Conservation (phyloP, 2,329 filamentous ascomycete genomes). For the Scolecobasidium constrictum region DNA sequence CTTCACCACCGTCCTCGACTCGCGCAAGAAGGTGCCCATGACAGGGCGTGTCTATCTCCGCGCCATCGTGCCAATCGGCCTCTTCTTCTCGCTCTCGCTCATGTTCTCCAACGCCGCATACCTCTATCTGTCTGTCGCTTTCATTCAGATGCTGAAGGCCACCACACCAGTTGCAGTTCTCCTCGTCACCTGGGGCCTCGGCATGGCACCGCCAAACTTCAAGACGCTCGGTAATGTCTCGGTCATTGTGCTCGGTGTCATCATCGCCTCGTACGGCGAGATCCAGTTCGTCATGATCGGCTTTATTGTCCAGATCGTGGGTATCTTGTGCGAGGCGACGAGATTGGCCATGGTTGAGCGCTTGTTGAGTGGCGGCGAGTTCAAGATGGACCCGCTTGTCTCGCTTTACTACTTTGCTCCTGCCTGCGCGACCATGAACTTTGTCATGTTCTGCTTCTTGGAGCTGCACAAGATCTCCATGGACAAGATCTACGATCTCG, state of each 20-base stretch:
- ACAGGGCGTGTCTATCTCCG: conserved; percentile 15
- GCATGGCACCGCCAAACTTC: conserved; percentile 71
- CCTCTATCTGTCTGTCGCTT: conserved; percentile 16
- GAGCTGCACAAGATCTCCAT: conserved; percentile 61
- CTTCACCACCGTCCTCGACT: conserved; percentile 15
- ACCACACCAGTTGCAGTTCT: conserved; percentile 92
- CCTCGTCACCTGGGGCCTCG: conserved; percentile 77
- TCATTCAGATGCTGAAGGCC: conserved; percentile 46
- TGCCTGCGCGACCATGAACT: conserved; percentile 74
- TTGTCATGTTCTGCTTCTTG: conserved; percentile 59
- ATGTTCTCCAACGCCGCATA: conserved; percentile 17
- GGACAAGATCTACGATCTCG: conserved; percentile 62
- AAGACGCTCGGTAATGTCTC: conserved; percentile 88
- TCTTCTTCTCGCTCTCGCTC: conserved; percentile 15
- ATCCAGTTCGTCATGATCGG: conserved; percentile 81
- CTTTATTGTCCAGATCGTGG: conserved; percentile 67
- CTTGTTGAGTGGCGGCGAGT: conserved; percentile 69
- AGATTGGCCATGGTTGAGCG: conserved; percentile 78
- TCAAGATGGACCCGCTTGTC: conserved; percentile 85
- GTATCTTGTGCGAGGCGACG: conserved; percentile 72
- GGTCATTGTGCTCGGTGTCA: conserved; percentile 85
- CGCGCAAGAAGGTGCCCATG: conserved; percentile 16
- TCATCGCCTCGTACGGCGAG: conserved; percentile 91
- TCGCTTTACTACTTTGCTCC: conserved; percentile 87
- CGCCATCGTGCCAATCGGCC: conserved; percentile 17